phyloP scores from a whole-genome alignment of 2,329 filamentous ascomycete species.

The Hymenoscyphus repandus region DNA sequence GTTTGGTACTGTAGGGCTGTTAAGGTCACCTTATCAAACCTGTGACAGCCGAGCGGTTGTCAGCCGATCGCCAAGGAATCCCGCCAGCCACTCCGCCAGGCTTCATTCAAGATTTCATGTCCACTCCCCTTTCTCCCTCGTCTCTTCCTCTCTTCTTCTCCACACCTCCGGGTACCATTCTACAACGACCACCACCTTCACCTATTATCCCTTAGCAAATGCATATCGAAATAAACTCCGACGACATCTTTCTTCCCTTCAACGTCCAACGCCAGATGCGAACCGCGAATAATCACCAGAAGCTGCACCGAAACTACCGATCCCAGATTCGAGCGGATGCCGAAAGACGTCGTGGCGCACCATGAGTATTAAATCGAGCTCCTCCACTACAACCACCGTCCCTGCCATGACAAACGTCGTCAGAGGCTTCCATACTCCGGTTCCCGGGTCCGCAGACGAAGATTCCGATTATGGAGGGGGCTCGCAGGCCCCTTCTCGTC shows the following conservation, averaged over 20 bases:
- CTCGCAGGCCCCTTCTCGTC: constrained; percentile 33
- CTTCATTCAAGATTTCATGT: background rate
- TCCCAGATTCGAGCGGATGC: constrained; percentile 32
- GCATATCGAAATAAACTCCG: constrained; percentile 29
- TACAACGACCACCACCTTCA: constrained; percentile 5
- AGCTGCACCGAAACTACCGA: constrained; percentile 31
- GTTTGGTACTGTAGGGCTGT: no score
- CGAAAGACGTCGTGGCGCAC: constrained; percentile 32
- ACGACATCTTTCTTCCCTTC: constrained; percentile 14
- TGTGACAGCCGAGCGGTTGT: no score
- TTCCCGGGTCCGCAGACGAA: constrained; percentile 46
- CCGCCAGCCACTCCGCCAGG: no score
- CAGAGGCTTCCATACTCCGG: constrained; percentile 31
- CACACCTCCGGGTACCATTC: constrained; percentile 23
- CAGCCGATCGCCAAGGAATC: no score
- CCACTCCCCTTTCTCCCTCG: constrained; percentile 5
- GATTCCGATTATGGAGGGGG: constrained; percentile 44
- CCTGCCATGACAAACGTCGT: constrained; percentile 30
- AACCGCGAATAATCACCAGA: constrained; percentile 27
- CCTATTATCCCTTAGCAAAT: constrained; percentile 24
- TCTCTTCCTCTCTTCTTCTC: constrained; percentile 13
- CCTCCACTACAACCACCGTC: constrained; percentile 22
- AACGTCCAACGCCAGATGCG: constrained; percentile 27
- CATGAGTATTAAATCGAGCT: constrained; percentile 19
- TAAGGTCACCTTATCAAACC: no score